Evolutionary conservation across 225 moss, liverwort and hornwort genomes (phyloP).

Genomic region (Lunularia cruciata): DNA sequence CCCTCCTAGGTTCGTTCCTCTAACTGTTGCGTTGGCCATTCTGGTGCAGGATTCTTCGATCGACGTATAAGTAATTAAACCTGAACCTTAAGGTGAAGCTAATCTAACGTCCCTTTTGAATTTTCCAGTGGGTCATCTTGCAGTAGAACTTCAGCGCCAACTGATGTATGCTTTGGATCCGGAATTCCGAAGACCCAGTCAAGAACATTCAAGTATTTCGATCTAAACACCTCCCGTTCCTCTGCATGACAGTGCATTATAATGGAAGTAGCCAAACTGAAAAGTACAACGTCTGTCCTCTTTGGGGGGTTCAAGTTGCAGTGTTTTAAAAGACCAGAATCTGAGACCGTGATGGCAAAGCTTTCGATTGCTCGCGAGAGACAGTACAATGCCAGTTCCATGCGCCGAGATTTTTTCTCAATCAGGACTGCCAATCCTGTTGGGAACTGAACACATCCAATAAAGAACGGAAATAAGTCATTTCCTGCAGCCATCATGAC

Average conservation of each 20-base stretch:
- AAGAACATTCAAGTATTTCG: constrained; percentile 94
- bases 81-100: no score
- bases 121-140: background rate
- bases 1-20: no score
- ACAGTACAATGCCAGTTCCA: constrained; percentile 96
- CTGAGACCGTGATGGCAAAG: constrained; percentile 77
- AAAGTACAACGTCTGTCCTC: constrained; percentile 78
- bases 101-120: no score
- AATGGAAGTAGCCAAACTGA: constrained; percentile 84
- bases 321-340: constrained; percentile 63
- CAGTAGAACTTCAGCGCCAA: background rate
- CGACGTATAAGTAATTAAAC: no score
- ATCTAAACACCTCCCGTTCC: constrained; percentile 93
- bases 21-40: no score
- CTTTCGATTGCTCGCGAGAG: constrained; percentile 92
- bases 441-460: constrained; percentile 70
- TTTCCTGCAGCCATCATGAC: no score
- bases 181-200: constrained; percentile 99
- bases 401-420: constrained; percentile 97
- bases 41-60: no score
- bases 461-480: background rate
- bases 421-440: constrained; percentile 76
- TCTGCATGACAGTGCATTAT: constrained; percentile 99
- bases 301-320: constrained; percentile 63
- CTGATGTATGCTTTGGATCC: constrained; percentile 19